Evolutionary conservation across 116 monocot genomes (phyloP).

Genomic region (Trichopus zeylanicus): DNA sequence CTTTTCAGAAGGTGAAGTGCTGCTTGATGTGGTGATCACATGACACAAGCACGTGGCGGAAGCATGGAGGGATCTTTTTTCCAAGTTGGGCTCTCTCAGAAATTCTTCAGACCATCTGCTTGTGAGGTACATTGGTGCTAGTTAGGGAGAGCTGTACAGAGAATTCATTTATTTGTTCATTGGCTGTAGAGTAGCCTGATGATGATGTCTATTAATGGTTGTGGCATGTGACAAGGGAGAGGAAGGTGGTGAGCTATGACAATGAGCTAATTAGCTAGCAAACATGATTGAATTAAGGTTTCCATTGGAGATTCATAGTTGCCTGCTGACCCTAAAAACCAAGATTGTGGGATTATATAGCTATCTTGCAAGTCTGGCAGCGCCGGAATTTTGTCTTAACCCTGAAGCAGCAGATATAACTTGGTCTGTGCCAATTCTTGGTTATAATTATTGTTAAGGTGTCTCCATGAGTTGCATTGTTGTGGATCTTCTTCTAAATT

Average conservation of each 20-base stretch:
- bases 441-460: neutral
- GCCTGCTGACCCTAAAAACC: neutral
- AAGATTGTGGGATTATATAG: neutral
- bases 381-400: conserved; percentile 3
- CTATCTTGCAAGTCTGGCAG: neutral
- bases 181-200: conserved; percentile 1
- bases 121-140: neutral
- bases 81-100: neutral
- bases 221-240: neutral
- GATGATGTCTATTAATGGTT: neutral
- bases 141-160: conserved; percentile 6
- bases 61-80: neutral
- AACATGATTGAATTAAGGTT: neutral
- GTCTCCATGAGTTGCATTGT: neutral
- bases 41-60: neutral
- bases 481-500: no score
- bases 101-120: neutral
- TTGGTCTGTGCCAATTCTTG: neutral
- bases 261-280: neutral
- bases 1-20: neutral
- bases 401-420: neutral
- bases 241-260: neutral
- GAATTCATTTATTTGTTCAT: conserved; percentile 13
- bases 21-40: neutral
- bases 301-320: no score